Base-by-base conservation (phyloP, 1,284 basidiomycete species). In the Tetrapyrgos nigripes region DNA sequence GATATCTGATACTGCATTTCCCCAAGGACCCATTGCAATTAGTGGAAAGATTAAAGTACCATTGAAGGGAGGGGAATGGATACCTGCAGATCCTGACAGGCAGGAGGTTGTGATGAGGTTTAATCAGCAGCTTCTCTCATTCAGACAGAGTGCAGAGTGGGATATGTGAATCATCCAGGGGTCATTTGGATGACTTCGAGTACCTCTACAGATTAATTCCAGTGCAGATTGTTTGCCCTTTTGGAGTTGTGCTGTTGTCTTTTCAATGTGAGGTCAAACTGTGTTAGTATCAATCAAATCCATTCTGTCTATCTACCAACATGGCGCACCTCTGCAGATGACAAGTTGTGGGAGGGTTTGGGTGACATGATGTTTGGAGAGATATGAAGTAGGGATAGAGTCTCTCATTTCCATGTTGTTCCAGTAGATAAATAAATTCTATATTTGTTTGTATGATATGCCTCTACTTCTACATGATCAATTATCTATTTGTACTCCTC, bases 61-160 rank as follows among this genome's bases (percentile, higher is more conserved):
- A 3, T 44, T 77, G 14, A 76, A 79, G 58, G 44, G 57, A 19
- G 74, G 71, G 1, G 51, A 65, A 19, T 47, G 17, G 0, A 55
- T 78, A 6, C 67, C 70, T 2, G 55, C 48, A 1, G 64, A 70
- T 35, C 48, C 48, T 1, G 23, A 37, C 2, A 66, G 69, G 37
- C 64, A 63, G 17, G 57, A 55, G 4, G 54, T 69, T 21, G 23
- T 59, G 0, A 19, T 67, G 17, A 43, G 45, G 2, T 71, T 73
- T 45, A 60, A 74, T 57, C 43, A 62, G 0, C 58, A 74, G 52
- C 60, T 79, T 0, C 56, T 77, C 0, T 73, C 69, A 1, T 76
- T 68, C 54, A 61, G 73, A 1, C 78, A 80, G 58, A 68, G 74
- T 13, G 76, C 73, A 8, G 76, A 80, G 60, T 80, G 77, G 78